Conservation (phyloP, 106 monocot genomes). For the Cymbidium sinense region DNA sequence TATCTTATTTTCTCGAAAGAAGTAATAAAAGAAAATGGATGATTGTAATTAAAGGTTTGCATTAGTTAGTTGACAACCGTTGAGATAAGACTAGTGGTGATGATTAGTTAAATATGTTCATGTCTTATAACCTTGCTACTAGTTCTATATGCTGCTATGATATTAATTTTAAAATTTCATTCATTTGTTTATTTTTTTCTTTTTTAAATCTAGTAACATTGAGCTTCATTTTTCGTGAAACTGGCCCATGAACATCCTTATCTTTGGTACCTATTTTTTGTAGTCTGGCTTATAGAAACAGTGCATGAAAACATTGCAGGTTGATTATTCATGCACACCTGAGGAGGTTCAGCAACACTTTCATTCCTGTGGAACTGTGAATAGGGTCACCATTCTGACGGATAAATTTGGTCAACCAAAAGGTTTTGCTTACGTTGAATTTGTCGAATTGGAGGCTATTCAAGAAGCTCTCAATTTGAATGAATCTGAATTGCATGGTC, state of each 20-base stretch:
- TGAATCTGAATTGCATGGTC: conserved; percentile 92
- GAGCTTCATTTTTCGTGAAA: not conserved
- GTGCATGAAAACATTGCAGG: conserved; percentile 28
- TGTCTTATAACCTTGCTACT: no score
- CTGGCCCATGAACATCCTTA: not conserved
- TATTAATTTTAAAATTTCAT: no score
- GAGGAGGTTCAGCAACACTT: conserved; percentile 99
- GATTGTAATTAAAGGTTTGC: no score
- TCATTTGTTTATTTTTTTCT: no score
- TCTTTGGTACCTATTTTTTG: not conserved
- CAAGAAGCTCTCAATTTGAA: conserved; percentile 72
- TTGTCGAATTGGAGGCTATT: conserved; percentile 76
- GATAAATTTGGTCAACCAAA: conserved; percentile 91
- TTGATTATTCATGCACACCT: conserved; percentile 91
- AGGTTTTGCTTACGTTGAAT: conserved; percentile 88
- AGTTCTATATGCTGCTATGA: no score
- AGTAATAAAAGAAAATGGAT: no score
- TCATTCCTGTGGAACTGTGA: conserved; percentile 79
- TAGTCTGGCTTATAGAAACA: not conserved
- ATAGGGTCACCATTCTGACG: conserved; percentile 79
- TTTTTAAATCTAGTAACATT: no score
- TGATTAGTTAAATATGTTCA: no score
- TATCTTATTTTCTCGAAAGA: no score
- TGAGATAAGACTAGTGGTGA: no score
- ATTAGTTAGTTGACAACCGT: no score